These are phyloP conservation scores for Pseudogymnoascus pannorum DNA, from an alignment of 2,329 filamentous ascomycete genomes.

Conservation along the genomic window DNA sequence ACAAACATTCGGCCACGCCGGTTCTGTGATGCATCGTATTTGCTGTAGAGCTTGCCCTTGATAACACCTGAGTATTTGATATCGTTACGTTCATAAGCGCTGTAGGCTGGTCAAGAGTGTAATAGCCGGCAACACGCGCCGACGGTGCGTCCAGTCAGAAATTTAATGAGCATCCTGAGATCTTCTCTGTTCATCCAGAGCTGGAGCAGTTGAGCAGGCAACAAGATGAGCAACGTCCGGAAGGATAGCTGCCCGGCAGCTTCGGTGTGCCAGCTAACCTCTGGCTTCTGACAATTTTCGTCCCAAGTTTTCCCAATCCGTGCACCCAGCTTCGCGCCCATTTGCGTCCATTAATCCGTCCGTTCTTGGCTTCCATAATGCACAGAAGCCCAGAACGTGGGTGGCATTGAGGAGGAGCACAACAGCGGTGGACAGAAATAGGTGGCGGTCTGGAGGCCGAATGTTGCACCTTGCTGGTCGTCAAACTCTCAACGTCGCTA, in stretches of 20 bases:
- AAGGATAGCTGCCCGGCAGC: background rate
- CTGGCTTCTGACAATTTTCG: conserved; percentile 1
- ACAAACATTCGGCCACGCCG: background rate
- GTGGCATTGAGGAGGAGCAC: background rate
- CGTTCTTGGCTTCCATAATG: background rate
- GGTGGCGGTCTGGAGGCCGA: background rate
- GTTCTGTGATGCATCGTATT: background rate
- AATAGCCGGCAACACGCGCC: background rate
- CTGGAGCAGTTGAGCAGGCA: background rate
- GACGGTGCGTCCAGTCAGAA: background rate
- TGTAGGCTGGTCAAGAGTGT: background rate
- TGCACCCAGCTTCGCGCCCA: background rate
- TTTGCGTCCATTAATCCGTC: background rate
- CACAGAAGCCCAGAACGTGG: background rate
- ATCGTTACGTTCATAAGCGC: conserved; percentile 1
- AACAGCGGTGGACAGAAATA: background rate
- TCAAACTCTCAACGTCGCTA: conserved; percentile 6
- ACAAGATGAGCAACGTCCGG: background rate
- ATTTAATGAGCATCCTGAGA: background rate
- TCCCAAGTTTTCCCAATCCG: conserved; percentile 1
- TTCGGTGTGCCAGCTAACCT: background rate
- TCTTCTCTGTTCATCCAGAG: background rate
- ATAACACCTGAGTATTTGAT: background rate
- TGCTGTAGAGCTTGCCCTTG: background rate
- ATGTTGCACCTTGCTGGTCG: background rate